Base-by-base conservation (phyloP, 768 basidiomycete species). In the Boletellus sp. region DNA sequence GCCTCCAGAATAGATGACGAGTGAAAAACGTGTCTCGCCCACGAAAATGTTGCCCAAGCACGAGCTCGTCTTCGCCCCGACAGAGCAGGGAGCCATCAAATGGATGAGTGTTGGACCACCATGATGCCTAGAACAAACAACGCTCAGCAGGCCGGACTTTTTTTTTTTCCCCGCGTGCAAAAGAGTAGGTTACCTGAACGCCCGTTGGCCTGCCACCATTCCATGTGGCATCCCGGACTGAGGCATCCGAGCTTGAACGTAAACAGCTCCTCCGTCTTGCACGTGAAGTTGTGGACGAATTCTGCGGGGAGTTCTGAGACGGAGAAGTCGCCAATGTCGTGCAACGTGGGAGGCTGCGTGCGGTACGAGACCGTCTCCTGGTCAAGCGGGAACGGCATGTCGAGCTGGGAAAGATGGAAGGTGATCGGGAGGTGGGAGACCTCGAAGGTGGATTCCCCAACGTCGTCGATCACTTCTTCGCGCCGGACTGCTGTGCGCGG, bases 161-260 rank as follows among this genome's bases (percentile, higher is more conserved):
- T 13, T 16, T 19, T 23, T 38, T 20, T 19, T 22, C 28, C 23
- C 11, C 24, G 12, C 37, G 32, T 32, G 16, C 15, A 12, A 10
- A 28, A 15, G 13, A 33, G 9, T 31, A n/a, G 23, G 32, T 45
- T 16, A 51, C 50, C 50, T 51, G 44, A 44, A 36, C 19, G 11
- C 28, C 20, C 44, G n/a, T 6, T 10, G 17, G 41, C 24, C 19
- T 51, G 50, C 50, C 43, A 51, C 44, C 43, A 51, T 23, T 51
- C 50, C 20, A 51, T 28, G 28, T 51, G 39, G n/a, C 50, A 51
- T 41, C 34, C 32, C 3, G 44, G 33, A 45, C 32, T 51, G 33
- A 35, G 33, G 13, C 50, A 51, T 26, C 38, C 50, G 16, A 51
- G 23, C 10, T 22, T 51, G 44, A 51, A 51, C 9, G 44, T 51